phyloP scores from a whole-genome alignment of 352 stramenopile species.

The Thalassiosira livingstoniorum region DNA sequence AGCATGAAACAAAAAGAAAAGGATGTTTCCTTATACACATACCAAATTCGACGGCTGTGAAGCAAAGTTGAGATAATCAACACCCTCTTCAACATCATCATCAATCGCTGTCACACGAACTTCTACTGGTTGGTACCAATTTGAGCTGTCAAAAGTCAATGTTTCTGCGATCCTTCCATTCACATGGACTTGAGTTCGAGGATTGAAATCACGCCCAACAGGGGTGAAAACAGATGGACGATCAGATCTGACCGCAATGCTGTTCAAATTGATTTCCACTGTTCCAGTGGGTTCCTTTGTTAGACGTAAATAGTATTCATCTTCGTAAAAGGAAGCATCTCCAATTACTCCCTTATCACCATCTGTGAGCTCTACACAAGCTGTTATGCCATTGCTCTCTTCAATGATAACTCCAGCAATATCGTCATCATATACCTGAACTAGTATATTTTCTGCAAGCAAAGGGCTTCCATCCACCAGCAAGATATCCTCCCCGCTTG shows the following conservation, averaged over 20 bases:
- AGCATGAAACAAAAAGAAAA: no score
- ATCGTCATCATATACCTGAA: conserved; percentile 59
- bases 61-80: conserved; percentile 58
- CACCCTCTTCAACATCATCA: conserved; percentile 51
- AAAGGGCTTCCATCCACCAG: conserved; percentile 40
- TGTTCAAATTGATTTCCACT: conserved; percentile 28
- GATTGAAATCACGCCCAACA: conserved; percentile 27
- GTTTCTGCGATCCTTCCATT: conserved; percentile 18
- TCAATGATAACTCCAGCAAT: conserved; percentile 49
- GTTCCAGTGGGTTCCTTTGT: conserved; percentile 31
- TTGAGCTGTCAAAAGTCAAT: conserved; percentile 31
- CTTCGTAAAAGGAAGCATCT: conserved; percentile 32
- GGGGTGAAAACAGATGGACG: conserved; percentile 19
- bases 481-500: conserved; percentile 33
- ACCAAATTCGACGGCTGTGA: conserved; percentile 56
- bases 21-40: no score
- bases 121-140: conserved; percentile 36
- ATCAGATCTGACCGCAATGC: conserved; percentile 40
- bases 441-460: conserved; percentile 49
- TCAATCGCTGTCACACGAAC: conserved; percentile 51
- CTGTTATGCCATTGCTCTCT: conserved; percentile 51
- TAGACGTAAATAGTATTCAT: conserved; percentile 48
- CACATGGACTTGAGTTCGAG: conserved; percentile 30
- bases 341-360: conserved; percentile 22
- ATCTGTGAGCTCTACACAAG: conserved; percentile 47